Evolutionary conservation across 805 yeast genomes (phyloP).

Genomic region (Nakazawaea sp.): DNA sequence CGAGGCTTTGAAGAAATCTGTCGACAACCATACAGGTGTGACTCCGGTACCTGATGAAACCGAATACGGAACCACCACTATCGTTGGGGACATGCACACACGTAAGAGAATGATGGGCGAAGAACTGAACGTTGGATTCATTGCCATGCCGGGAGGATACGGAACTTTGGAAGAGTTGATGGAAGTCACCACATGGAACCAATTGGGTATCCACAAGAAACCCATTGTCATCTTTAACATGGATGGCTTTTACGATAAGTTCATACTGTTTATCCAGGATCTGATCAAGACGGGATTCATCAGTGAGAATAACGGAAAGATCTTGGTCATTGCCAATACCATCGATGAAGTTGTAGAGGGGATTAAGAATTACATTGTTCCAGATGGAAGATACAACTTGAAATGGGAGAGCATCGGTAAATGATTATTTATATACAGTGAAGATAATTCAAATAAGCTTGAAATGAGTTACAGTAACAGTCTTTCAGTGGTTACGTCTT

Average conservation of each 20-base stretch:
- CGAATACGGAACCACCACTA: constrained; percentile 69
- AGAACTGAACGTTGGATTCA: constrained; percentile 71
- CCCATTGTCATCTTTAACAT: constrained; percentile 76
- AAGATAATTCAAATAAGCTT: too few species aligned
- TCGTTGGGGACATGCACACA: constrained; percentile 86
- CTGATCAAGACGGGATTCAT: constrained; percentile 65
- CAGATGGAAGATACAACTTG: constrained; percentile 69
- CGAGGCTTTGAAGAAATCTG: constrained; percentile 38
- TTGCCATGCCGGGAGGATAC: constrained; percentile 89
- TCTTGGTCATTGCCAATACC: constrained; percentile 61
- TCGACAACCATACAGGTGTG: constrained; percentile 57
- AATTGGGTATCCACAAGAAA: constrained; percentile 76
- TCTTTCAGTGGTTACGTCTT: too few species aligned
- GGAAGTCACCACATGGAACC: constrained; percentile 90
- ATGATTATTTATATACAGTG: too few species aligned
- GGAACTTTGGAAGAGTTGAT: constrained; percentile 86
- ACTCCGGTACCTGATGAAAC: constrained; percentile 57
- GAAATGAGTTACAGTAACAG: too few species aligned
- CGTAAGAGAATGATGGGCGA: constrained; percentile 81
- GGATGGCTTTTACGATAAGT: constrained; percentile 72
- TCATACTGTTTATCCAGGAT: constrained; percentile 53
- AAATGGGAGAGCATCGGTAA: constrained; percentile 43
- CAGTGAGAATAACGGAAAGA: constrained; percentile 55
- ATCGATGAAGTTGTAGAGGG: constrained; percentile 61
- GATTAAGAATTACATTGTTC: constrained; percentile 53